Conservation (phyloP, 2,329 filamentous ascomycete genomes). For the Elsinoe fawcettii region DNA sequence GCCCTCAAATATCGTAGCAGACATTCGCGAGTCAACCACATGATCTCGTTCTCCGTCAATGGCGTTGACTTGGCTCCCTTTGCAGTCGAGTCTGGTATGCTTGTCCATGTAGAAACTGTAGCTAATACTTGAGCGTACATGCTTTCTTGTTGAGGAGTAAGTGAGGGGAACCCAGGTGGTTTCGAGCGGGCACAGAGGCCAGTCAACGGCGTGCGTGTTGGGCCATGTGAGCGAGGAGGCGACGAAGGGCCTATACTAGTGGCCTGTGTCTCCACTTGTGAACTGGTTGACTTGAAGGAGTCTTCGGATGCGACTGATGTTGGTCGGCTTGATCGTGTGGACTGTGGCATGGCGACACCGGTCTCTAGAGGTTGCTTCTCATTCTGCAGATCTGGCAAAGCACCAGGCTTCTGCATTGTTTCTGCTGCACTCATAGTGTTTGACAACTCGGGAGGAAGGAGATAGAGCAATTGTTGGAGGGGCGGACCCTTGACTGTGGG, state of each 20-base stretch:
- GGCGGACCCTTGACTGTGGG: neutral
- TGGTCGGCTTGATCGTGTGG: slow-evolving; percentile 16
- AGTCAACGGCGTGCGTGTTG: slow-evolving; percentile 28
- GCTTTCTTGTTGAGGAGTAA: slow-evolving; percentile 67
- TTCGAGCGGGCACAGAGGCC: slow-evolving; percentile 43
- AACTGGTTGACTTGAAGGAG: slow-evolving; percentile 24
- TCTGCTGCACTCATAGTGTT: slow-evolving; percentile 1
- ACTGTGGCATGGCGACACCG: neutral
- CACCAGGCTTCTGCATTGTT: slow-evolving; percentile 5
- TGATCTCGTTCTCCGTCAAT: slow-evolving; percentile 69
- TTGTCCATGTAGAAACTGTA: slow-evolving; percentile 62
- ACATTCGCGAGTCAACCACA: slow-evolving; percentile 90
- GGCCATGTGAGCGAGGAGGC: slow-evolving; percentile 21
- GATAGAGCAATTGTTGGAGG: neutral
- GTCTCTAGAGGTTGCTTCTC: slow-evolving; percentile 9
- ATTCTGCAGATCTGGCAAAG: neutral
- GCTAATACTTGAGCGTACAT: slow-evolving; percentile 76
- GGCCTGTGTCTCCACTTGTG: slow-evolving; percentile 21
- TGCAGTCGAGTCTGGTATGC: slow-evolving; percentile 56
- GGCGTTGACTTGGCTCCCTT: slow-evolving; percentile 53
- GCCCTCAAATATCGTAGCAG: slow-evolving; percentile 87
- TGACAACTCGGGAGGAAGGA: neutral
- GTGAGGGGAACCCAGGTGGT: slow-evolving; percentile 48
- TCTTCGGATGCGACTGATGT: slow-evolving; percentile 17
- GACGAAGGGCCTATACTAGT: slow-evolving; percentile 21